Conservation (phyloP, 83 land plant species). For the Diphasiastrum complanatum region DNA sequence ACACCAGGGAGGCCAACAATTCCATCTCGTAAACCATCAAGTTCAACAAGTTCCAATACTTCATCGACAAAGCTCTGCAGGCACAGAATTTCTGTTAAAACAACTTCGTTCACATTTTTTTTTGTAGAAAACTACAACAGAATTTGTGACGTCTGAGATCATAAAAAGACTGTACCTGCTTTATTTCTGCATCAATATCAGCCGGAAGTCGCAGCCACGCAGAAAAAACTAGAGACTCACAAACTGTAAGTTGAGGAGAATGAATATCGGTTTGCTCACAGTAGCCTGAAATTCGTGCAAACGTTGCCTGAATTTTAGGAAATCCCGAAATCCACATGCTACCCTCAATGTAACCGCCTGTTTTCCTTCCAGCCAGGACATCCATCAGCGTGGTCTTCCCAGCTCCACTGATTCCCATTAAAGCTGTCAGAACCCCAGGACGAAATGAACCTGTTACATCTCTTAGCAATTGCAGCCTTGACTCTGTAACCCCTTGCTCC, state of each 20-base stretch:
- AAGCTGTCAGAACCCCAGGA: background rate
- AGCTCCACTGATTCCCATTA: background rate
- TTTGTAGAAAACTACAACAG: too few species aligned
- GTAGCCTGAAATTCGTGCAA: background rate
- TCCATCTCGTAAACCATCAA: background rate
- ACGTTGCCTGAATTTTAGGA: background rate
- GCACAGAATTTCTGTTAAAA: too few species aligned
- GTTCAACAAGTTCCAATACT: background rate
- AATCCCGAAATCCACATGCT: background rate
- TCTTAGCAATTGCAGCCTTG: background rate
- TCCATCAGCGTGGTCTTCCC: background rate
- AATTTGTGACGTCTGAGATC: too few species aligned
- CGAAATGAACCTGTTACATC: background rate
- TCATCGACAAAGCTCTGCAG: background rate
- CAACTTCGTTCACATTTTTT: too few species aligned
- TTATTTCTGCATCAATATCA: background rate
- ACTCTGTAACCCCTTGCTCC: background rate
- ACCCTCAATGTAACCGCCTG: too few species aligned
- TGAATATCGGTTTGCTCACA: background rate
- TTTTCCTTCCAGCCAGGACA: background rate
- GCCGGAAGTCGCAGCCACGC: background rate
- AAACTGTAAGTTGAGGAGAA: background rate
- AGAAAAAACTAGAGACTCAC: background rate
- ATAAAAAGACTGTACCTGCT: background rate
- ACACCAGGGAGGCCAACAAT: slow-evolving; percentile 1